A percentile compares a stretch with the other conserved stretches of the same genome.
phyloP scores from a whole-genome alignment of 129 eudicot genomes.

The Lactuca sativa region DNA sequence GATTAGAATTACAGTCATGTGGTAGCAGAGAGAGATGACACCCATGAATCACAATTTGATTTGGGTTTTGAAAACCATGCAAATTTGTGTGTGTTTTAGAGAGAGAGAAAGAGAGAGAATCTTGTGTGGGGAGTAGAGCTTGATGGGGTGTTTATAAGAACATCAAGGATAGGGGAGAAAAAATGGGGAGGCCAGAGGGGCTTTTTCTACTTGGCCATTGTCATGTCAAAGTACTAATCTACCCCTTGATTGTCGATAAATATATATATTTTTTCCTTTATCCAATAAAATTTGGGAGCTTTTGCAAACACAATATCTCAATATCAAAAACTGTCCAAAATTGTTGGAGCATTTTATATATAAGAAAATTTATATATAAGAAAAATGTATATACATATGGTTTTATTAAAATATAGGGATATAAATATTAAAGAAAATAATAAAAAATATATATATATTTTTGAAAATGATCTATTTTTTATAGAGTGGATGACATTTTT shows the following conservation, averaged over 20 bases:
- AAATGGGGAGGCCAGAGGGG: conserved; percentile 19
- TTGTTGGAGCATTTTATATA: not conserved
- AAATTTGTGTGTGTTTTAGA: conserved; percentile 17
- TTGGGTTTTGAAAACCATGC: conserved; percentile 35
- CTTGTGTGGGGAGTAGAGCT: conserved; percentile 40
- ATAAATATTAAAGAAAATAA: too few relatives aligned
- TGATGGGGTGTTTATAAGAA: conserved; percentile 50
- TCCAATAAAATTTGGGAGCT: conserved; percentile 1
- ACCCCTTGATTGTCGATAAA: conserved; percentile 26
- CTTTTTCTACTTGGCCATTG: conserved; percentile 33
- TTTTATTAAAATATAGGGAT: too few relatives aligned
- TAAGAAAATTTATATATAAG: too few relatives aligned
- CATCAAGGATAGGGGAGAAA: conserved; percentile 24
- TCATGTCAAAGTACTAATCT: conserved; percentile 22
- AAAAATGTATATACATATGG: too few relatives aligned
- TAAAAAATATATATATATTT: too few relatives aligned
- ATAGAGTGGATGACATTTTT: too few relatives aligned
- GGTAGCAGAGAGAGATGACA: conserved; percentile 43
- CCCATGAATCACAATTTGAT: conserved; percentile 54
- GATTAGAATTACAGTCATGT: conserved; percentile 50
- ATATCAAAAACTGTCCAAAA: not conserved
- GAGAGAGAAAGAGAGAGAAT: conserved; percentile 29
- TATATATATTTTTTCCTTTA: not conserved
- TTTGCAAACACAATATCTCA: not conserved
- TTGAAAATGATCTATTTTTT: too few relatives aligned